A percentile compares a stretch with the other conserved stretches of the same genome.
Evolutionary conservation across 805 yeast species (phyloP).

Genomic region (Wickerhamomyces xylosicus): DNA sequence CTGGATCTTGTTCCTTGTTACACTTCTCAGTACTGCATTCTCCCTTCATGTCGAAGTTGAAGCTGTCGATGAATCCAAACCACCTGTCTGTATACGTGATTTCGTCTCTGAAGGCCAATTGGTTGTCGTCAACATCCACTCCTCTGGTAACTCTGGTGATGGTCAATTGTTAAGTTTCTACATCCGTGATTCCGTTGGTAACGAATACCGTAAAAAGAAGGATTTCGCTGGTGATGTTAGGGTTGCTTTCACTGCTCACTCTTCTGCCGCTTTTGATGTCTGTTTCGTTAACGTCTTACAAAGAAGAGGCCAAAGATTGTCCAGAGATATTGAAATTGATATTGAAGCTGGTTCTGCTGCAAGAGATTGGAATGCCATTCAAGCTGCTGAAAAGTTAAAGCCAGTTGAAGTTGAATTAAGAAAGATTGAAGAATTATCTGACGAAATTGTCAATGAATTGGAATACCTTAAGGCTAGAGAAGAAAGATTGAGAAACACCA

Average conservation of each 20-base stretch:
- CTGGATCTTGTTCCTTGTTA: slow-evolving; percentile 7
- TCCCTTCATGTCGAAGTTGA: slow-evolving; percentile 45
- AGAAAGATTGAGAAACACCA: slow-evolving; percentile 89
- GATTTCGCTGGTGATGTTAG: slow-evolving; percentile 65
- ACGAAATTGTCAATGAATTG: slow-evolving; percentile 71
- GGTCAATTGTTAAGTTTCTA: slow-evolving; percentile 70
- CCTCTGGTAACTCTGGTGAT: slow-evolving; percentile 72
- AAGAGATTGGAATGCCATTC: slow-evolving; percentile 94
- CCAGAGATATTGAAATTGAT: slow-evolving; percentile 78
- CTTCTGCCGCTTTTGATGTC: slow-evolving; percentile 79
- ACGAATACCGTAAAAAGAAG: slow-evolving; percentile 70
- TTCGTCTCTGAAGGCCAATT: slow-evolving; percentile 77
- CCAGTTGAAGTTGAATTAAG: slow-evolving; percentile 89
- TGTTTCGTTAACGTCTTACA: slow-evolving; percentile 68
- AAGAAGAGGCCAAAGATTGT: slow-evolving; percentile 32
- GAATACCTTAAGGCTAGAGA: slow-evolving; percentile 82
- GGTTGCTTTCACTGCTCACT: slow-evolving; percentile 78
- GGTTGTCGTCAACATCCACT: slow-evolving; percentile 74
- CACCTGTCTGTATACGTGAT: slow-evolving; percentile 84
- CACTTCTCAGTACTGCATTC: slow-evolving; percentile 12
- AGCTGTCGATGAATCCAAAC: slow-evolving; percentile 31
- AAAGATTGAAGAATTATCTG: slow-evolving; percentile 75
- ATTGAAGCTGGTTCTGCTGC: slow-evolving; percentile 95
- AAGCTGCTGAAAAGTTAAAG: slow-evolving; percentile 84
- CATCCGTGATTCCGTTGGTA: slow-evolving; percentile 73